Evolutionary conservation across 1,284 basidiomycete genomes (phyloP), one percentile per base, ranked within the genome.

Genomic region (Leccinum ponderosum): DNA sequence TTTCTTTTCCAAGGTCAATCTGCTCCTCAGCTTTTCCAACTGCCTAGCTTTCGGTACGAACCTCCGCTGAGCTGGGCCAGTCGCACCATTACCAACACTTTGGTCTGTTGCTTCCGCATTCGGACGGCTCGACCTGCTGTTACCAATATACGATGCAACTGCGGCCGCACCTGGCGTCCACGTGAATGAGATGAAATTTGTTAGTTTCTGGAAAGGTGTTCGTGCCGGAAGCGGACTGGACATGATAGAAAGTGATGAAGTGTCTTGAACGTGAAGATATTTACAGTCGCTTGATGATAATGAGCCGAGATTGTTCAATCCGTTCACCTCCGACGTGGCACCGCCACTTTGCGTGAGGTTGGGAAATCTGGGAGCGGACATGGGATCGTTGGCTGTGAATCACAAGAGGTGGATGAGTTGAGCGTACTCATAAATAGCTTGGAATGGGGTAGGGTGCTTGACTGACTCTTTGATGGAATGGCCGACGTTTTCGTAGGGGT

Each of bases 11-110:
- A 76, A 70, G 65, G 81, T 78, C 70, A 90, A 74, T 64, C 84
- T 81, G 48, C 73, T 67, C 69, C 78, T 80, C 66, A 91, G 74
- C 72, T 81, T 85, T 68, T 83, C 81, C 66, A 91, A 72, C 70
- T 91, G 89, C 65, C 76, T 81, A 67, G 86, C 81, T 68, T 82
- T 86, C 20, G 86, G 80, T 54, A 89, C 83, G 68, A 78, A 88
- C 53, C 73, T 74, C 77, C 67, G 65, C 69, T 73, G 65, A 60
- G 65, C 55, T 39, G 61, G 33, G 64, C 61, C 53, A 57, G 51
- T 62, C 54, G 64, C 58, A 65, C 33, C 53, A 59, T 59, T 55
- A 42, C 59, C 57, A 53, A 53, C 64, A 58, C 50, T 25, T 51
- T 52, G 65, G 59, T 62, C 65, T 67, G 63, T 62, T 55, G 47